Evolutionary conservation across 2,329 filamentous ascomycete genomes (phyloP).

Genomic region (Dactylellina leptospora): DNA sequence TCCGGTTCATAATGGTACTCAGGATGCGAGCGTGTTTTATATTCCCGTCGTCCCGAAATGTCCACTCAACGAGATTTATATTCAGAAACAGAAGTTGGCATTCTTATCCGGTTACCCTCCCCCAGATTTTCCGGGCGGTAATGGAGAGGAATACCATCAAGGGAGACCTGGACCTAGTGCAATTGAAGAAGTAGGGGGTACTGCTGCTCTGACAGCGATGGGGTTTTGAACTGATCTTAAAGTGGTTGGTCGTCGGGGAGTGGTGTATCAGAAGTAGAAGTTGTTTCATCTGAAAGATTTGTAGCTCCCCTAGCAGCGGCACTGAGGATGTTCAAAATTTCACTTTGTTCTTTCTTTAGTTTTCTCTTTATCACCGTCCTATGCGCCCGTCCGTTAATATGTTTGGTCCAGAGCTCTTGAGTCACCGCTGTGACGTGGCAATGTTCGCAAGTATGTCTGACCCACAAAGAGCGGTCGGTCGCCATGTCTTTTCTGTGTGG

Average conservation of each 20-base stretch:
- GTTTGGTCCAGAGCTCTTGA: conserved; percentile 39
- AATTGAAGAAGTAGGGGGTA: conserved; percentile 29
- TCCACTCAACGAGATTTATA: conserved; percentile 75
- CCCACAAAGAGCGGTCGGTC: conserved; percentile 45
- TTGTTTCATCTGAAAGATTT: conserved; percentile 1
- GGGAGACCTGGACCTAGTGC: conserved; percentile 58
- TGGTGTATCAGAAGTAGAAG: conserved; percentile 1
- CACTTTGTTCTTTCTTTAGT: conserved; percentile 33
- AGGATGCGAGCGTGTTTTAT: conserved; percentile 85
- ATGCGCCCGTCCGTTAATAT: conserved; percentile 37
- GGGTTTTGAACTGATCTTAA: conserved; percentile 29
- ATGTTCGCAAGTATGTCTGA: conserved; percentile 41
- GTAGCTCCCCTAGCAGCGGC: conserved; percentile 1
- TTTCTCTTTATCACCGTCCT: conserved; percentile 33
- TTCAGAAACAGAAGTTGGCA: conserved; percentile 74
- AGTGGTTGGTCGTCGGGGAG: conserved; percentile 2
- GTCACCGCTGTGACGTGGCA: conserved; percentile 42
- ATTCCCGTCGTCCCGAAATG: conserved; percentile 88
- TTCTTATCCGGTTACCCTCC: conserved; percentile 74
- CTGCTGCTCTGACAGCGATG: conserved; percentile 37
- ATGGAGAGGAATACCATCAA: conserved; percentile 69
- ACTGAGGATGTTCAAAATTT: conserved; percentile 28
- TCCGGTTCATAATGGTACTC: conserved; percentile 73
- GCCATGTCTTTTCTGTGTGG: conserved; percentile 39
- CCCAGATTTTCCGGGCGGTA: conserved; percentile 76